These are phyloP conservation scores for Mucor velutinosus DNA, from an alignment of 371 early-diverging fungal genomes.

Conservation along the genomic window DNA sequence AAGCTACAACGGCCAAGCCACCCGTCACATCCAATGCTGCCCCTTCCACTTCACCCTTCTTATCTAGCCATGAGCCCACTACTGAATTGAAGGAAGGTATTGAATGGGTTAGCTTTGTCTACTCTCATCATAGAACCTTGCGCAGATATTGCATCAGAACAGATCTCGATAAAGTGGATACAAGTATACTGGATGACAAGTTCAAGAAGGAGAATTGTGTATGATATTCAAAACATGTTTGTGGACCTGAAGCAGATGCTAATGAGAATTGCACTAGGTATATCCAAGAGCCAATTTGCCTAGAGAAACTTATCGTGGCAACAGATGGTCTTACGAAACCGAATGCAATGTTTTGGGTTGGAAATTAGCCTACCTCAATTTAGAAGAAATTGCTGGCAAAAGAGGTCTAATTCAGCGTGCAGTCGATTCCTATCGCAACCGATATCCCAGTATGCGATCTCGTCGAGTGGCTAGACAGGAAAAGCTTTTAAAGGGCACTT, in stretches of 20 bases:
- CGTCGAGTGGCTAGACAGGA: constrained; percentile 81
- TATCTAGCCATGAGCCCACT: constrained; percentile 35
- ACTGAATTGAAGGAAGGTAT: constrained; percentile 50
- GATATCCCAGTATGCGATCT: constrained; percentile 76
- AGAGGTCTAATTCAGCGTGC: constrained; percentile 92
- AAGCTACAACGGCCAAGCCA: constrained; percentile 22
- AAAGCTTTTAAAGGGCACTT: constrained; percentile 56
- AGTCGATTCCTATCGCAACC: constrained; percentile 90
- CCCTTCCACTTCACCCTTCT: constrained; percentile 9
- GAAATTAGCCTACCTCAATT: constrained; percentile 70
- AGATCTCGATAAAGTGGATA: constrained; percentile 70
- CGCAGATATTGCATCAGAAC: constrained; percentile 73
- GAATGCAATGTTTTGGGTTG: constrained; percentile 38
- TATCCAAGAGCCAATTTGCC: constrained; percentile 71
- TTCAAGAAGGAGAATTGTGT: constrained; percentile 42
- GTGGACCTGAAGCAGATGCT: not conserved
- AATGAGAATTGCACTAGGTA: constrained; percentile 23
- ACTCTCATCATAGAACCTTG: constrained; percentile 57
- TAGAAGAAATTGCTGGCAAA: constrained; percentile 74
- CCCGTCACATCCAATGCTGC: constrained; percentile 9
- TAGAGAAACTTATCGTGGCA: constrained; percentile 75
- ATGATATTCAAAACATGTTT: not conserved
- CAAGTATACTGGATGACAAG: constrained; percentile 27
- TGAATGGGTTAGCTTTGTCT: constrained; percentile 67
- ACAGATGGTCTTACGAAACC: constrained; percentile 55